Evolutionary conservation across 169 alveolate genomes (phyloP), one percentile per base, ranked within the genome.

Genomic region (Toxoplasma gondii): DNA sequence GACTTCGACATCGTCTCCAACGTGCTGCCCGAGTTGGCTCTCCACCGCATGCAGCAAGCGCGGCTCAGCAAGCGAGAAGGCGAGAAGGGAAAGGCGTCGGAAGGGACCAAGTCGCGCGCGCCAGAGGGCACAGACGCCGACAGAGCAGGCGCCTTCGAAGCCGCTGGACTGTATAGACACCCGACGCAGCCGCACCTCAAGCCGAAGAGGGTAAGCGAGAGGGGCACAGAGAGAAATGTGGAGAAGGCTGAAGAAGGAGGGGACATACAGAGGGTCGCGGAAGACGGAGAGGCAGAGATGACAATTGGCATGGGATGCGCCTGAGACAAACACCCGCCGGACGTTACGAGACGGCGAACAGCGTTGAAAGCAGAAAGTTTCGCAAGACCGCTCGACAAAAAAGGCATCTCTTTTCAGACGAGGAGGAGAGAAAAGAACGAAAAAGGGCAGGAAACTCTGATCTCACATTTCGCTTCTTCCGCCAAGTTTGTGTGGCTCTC

Each of bases 181-280:
- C 88, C 88, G 41, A 10, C 53, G 29, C 19, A 81, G 29, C 88
- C 88, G n/a, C 88, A 81, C 53, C 88, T 81, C 88, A n/a, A 31
- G 54, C 88, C 88, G 58, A 81, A 31, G 54, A 81, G 88, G 53
- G 88, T 81, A 81, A 81, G 88, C 7, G 38, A 81, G 38, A 69
- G 38, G 36, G 82, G 41, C 31, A 10, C 38, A 69, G 82, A 22
- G 38, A 69, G 67, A 53, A 53, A 53, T 19, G 27, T 19, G 67
- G 19, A 19, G 67, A 53, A 53, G 19, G 19, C 9, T 12, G 27
- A 53, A 53, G 19, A 53, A 53, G 67, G 19, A 9, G 19, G 67
- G 27, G 27, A 53, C 67, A 53, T 19, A 53, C 9, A 12, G 19
- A 9, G 67, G 67, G 27, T 53, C 67, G 67, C 67, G 67, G 67